These are phyloP conservation scores for Neonectria faginata DNA, from an alignment of 2,329 filamentous ascomycete species.

Conservation along the genomic window DNA sequence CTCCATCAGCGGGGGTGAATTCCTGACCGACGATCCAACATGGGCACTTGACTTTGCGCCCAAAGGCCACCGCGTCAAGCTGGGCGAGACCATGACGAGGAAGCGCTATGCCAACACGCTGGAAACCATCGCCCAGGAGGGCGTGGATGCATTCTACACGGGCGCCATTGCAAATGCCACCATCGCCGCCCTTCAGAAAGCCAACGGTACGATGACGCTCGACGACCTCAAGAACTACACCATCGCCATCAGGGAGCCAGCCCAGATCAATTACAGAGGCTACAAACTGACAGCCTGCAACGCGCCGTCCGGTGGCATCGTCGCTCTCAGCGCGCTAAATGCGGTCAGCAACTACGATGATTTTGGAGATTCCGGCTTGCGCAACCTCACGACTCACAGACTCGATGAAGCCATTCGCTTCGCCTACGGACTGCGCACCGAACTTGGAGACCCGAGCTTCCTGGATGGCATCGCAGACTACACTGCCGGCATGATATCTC, in stretches of 20 bases:
- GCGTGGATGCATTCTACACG: constrained; percentile 76
- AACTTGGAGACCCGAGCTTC: constrained; percentile 82
- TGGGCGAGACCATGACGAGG: constrained; percentile 81
- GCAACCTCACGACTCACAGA: constrained; percentile 73
- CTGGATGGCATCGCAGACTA: constrained; percentile 69
- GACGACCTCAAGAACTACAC: constrained; percentile 80
- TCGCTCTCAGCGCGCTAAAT: constrained; percentile 80
- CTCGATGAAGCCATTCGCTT: constrained; percentile 88
- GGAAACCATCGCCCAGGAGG: constrained; percentile 74
- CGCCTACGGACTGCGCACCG: constrained; percentile 78
- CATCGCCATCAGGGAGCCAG: constrained; percentile 70
- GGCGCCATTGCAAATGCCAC: constrained; percentile 77
- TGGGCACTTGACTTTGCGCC: constrained; percentile 91
- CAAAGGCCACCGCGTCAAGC: constrained; percentile 71
- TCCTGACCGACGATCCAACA: constrained; percentile 75
- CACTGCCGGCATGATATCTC: constrained; percentile 75
- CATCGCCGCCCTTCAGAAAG: constrained; percentile 71
- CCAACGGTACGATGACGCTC: constrained; percentile 82
- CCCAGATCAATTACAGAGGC: constrained; percentile 74
- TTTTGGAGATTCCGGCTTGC: constrained; percentile 58
- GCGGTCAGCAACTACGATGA: constrained; percentile 76
- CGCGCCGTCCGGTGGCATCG: constrained; percentile 79
- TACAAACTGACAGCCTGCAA: constrained; percentile 75
- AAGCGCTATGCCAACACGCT: constrained; percentile 80
- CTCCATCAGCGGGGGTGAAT: constrained; percentile 49